Conservation (phyloP, 768 basidiomycete species). For the Mycena haematopus region DNA sequence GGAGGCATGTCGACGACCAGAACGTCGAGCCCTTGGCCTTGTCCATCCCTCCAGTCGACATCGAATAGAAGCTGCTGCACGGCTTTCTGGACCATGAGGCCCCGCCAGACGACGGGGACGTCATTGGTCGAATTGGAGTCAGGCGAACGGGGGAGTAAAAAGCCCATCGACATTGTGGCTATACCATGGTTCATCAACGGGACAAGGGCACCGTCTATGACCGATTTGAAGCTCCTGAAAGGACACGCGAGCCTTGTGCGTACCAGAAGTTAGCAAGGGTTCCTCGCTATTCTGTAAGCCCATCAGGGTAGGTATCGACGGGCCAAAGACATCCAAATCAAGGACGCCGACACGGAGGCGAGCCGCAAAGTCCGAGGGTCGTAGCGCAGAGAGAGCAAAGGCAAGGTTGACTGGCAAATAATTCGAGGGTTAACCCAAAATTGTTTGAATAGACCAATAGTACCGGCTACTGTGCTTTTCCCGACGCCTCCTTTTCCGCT, state of each 20-base stretch:
- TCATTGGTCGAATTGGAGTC: constrained; percentile 63
- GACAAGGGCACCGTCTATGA: constrained; percentile 75
- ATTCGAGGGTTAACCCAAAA: not conserved
- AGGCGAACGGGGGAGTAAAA: constrained; percentile 70
- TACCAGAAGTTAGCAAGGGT: constrained; percentile 76
- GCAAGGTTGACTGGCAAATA: constrained; percentile 70
- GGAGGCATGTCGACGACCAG: constrained; percentile 97
- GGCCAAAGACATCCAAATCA: constrained; percentile 96
- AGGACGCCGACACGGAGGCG: constrained; percentile 81
- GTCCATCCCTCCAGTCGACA: constrained; percentile 78
- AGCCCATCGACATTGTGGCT: constrained; percentile 97
- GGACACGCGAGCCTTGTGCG: constrained; percentile 31
- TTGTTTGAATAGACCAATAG: not conserved
- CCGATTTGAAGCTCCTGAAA: constrained; percentile 2
- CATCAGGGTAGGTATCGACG: constrained; percentile 92
- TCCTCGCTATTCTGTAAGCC: constrained; percentile 82
- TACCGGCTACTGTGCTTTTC: constrained; percentile 92
- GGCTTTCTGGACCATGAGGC: constrained; percentile 98
- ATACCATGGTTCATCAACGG: constrained; percentile 89
- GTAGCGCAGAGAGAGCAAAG: constrained; percentile 65
- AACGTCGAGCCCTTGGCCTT: constrained; percentile 70
- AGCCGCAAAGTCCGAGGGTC: constrained; percentile 39
- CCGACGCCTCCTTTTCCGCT: constrained; percentile 97
- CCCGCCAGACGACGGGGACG: constrained; percentile 91
- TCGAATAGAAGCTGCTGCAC: constrained; percentile 96